These are phyloP conservation scores for Pythium apleroticum DNA, from an alignment of 352 stramenopile species.

Conservation along the genomic window DNA sequence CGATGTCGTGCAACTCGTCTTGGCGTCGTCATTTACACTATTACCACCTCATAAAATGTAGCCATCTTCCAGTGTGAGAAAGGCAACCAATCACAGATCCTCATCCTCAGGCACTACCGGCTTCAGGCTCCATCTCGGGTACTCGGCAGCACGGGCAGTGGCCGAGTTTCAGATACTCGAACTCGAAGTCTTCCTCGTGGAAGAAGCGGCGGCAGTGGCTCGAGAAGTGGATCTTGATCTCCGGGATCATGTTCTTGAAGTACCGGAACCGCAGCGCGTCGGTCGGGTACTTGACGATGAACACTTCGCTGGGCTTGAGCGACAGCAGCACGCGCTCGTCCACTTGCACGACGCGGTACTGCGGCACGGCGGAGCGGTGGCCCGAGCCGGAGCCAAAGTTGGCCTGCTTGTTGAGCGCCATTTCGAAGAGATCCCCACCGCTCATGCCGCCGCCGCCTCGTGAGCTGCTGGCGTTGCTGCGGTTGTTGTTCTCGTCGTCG, in stretches of 20 bases:
- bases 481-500: conserved; percentile 42
- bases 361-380: conserved; percentile 44
- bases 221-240: conserved; percentile 91
- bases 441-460: conserved; percentile 21
- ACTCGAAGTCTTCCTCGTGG: conserved; percentile 96
- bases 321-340: conserved; percentile 70
- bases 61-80: background rate
- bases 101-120: background rate
- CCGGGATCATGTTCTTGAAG: conserved; percentile 93
- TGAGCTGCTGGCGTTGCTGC: conserved; percentile 18
- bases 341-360: conserved; percentile 78
- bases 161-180: conserved; percentile 87
- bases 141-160: conserved; percentile 89
- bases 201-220: conserved; percentile 92
- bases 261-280: conserved; percentile 57
- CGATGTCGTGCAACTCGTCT: background rate
- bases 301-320: conserved; percentile 83
- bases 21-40: background rate
- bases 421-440: conserved; percentile 70
- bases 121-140: conserved; percentile 41
- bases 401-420: conserved; percentile 85
- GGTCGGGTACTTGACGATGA: conserved; percentile 81
- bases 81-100: background rate
- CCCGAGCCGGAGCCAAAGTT: conserved; percentile 44
- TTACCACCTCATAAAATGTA: background rate